Base-by-base conservation (phyloP, 306 rosid genomes). In the Rosa lucieae region DNA sequence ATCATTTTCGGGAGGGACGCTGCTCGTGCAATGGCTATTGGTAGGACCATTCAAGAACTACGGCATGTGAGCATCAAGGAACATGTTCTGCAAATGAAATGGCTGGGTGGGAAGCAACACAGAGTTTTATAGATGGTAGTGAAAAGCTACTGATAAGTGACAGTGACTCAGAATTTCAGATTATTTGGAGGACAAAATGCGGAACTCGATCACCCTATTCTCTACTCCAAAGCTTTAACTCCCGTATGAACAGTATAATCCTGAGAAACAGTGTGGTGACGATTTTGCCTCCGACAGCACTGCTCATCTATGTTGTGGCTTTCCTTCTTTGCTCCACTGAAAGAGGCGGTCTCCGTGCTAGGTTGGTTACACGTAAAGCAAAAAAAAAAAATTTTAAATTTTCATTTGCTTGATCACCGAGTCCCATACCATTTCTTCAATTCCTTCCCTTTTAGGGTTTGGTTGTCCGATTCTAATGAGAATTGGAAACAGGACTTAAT, bases 11-110 rank as follows among this genome's bases (percentile, higher is more conserved):
- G 6, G 84, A 81, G 75, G 99, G 96, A 39, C 88, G 56, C 26
- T 91, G 97, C 88, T 91, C 97, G 46, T 93, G 93, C 81, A 75
- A 73, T 26, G 93, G 89, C 77, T 87, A 82, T 74, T 93, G 97
- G 95, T 93, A 93, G 84, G 62, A 62, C 74, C 39, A 53, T 70
- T 51, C 73, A 48, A 47, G 65, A 39, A 11, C 32, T 42, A 62
- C 52, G 17, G 46, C 55, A 46, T 74, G 4, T 35, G 76, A 66
- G 66, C 62, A 49, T 18, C 43, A 7, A 11, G 37, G 47, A 8
- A 6, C 49, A 21, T 77, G 21, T 70, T 8, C 69, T 49, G 74
- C 63, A 29, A n/a, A 67, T 83, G 51, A 61, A 73, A 75, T 63
- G 8, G 71, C 56, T 80, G 74, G 72, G 32, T 20, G 10, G n/a